Evolutionary conservation across 2,329 filamentous ascomycete genomes (phyloP), one percentile per base, ranked within the genome.

Genomic region (Xylaria sp.): DNA sequence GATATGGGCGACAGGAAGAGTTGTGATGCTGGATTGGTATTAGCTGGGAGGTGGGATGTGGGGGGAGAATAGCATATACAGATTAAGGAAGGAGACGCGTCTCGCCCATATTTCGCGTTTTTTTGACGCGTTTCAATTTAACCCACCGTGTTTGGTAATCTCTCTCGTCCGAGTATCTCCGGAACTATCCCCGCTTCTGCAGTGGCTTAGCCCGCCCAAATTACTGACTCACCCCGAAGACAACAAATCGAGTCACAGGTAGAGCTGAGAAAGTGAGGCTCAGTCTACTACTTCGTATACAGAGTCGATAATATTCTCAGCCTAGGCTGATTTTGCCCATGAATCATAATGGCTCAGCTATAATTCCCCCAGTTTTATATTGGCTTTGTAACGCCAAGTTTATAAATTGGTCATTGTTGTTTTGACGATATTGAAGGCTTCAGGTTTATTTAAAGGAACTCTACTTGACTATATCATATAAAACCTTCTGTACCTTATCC

Each of bases 41-140:
- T 17, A 58, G 51, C 51, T 53, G 59, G 60, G 26, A 46, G 17
- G 49, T 26, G 48, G 59, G 4, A 60, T 49, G n/a, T 33, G 40
- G 15, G 26, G 20, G 23, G 36, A 28, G 13, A 1, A 15, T 15
- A 26, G 36, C 17, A n/a, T n/a, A 44, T 10, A 36, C 11, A 65
- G 33, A 59, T 51, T 15, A 13, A 63, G 42, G 61, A 66, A 63
- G 63, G 44, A 57, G 64, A 60, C 62, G 69, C 49, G 67, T 59
- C 13, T 40, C 28, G 33, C 38, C 10, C 36, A 38, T 38, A 38
- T 38, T 38, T 38, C 36, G 36, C 4, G 36, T 38, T 38, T 23
- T 23, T 38, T 38, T 13, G 36, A 38, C 36, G 36, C 36, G 36
- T 38, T 3, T 66, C 68, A 68, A 72, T 72, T 72, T 69, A 72